phyloP scores from a whole-genome alignment of 495 filamentous ascomycete genomes.

The Entonaema liquescens region DNA sequence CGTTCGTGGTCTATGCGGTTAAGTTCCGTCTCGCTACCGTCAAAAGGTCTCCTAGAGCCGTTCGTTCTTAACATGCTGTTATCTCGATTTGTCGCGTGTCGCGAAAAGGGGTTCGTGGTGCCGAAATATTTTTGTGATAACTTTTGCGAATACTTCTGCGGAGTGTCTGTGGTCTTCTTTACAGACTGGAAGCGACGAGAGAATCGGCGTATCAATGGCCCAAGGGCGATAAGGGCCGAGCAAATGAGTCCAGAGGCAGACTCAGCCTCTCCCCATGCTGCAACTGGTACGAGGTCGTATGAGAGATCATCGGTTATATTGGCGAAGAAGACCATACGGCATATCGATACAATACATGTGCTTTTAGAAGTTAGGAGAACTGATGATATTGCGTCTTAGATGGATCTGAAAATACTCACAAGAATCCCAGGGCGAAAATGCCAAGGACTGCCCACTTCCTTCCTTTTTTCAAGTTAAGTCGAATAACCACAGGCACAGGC shows the following conservation, averaged over 20 bases:
- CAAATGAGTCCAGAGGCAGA: slow-evolving; percentile 36
- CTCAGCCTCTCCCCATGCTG: slow-evolving; percentile 37
- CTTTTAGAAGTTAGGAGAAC: slow-evolving; percentile 17
- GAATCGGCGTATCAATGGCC: slow-evolving; percentile 29
- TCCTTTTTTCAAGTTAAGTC: slow-evolving; percentile 50
- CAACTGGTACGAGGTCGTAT: slow-evolving; percentile 34
- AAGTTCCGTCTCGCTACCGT: slow-evolving; percentile 40
- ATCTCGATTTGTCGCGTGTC: slow-evolving; percentile 20
- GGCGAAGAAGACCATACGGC: slow-evolving; percentile 37
- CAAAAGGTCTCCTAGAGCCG: slow-evolving; percentile 16
- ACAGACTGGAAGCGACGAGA: slow-evolving; percentile 12
- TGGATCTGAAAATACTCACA: slow-evolving; percentile 32
- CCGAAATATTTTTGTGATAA: slow-evolving; percentile 8
- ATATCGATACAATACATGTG: slow-evolving; percentile 40
- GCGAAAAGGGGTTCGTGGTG: slow-evolving; percentile 30
- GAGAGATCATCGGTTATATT: slow-evolving; percentile 19
- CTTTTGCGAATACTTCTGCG: slow-evolving; percentile 19
- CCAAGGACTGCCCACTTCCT: slow-evolving; percentile 51
- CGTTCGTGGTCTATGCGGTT: slow-evolving; percentile 25
- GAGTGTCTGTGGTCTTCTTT: slow-evolving; percentile 3
- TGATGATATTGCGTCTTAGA: background rate
- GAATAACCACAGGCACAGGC: slow-evolving; percentile 60
- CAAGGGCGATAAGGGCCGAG: slow-evolving; percentile 32
- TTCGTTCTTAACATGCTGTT: slow-evolving; percentile 29
- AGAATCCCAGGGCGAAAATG: slow-evolving; percentile 55